Base-by-base conservation (phyloP, 495 filamentous ascomycete species). In the Penicillium paxilli region DNA sequence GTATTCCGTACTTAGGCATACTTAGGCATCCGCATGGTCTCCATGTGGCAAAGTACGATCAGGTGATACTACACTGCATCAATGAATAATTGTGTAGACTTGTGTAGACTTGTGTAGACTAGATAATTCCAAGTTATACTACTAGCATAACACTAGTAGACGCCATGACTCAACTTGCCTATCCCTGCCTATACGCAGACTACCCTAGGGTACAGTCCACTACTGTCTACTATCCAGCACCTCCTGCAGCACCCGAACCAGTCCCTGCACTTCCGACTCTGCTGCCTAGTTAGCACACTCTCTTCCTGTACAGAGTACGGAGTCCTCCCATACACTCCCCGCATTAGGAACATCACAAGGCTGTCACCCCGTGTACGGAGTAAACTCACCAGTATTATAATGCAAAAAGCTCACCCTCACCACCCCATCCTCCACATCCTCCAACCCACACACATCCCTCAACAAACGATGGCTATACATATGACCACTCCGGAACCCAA, bases 311-410 rank as follows among this genome's bases (percentile, higher is more conserved):
- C 12, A 11, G 10, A 35, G 11, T 16, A 35, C 12, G 12, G 6
- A 5, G 14, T 35, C 12, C 32, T 35, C 26, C 11, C n/a, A 35
- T 14, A 16, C 8, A 35, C 32, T n/a, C n/a, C n/a, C n/a, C n/a
- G n/a, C n/a, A n/a, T n/a, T n/a, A n/a, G n/a, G n/a, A n/a, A n/a
- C n/a, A n/a, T n/a, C n/a, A n/a, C n/a, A n/a, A n/a, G n/a, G n/a
- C n/a, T n/a, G n/a, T n/a, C n/a, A n/a, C n/a, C n/a, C n/a, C n/a
- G n/a, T n/a, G n/a, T n/a, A n/a, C n/a, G n/a, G n/a, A n/a, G n/a
- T n/a, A n/a, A n/a, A 76, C 81, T 79, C 60, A 85, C 86, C 70
- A 6, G 83, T 89, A 62, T 91, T 92, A 71, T 91, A 91, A 73
- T 90, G 87, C 66, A 87, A 79, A 73, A 89, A 74, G 59, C 81